Conservation (phyloP, 768 basidiomycete genomes). For the Phylloporus arenicola region DNA sequence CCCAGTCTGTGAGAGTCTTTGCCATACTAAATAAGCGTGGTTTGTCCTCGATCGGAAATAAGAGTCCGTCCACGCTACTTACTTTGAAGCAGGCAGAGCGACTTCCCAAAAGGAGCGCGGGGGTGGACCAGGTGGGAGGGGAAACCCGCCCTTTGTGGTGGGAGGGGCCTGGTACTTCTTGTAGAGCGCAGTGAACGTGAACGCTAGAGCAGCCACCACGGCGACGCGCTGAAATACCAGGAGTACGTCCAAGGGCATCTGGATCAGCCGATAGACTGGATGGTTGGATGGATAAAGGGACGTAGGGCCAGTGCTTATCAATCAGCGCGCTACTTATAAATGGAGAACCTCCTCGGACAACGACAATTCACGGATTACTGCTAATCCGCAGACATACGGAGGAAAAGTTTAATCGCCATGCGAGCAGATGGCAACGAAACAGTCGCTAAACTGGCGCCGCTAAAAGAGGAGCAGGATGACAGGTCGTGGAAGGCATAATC, state of each 20-base stretch:
- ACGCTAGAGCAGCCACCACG: not conserved
- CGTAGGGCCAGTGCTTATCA: not conserved
- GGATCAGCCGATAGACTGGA: not conserved
- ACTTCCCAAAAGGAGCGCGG: conserved; percentile 14
- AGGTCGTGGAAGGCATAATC: not conserved
- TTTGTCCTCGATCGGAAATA: not conserved
- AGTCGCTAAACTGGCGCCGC: not conserved
- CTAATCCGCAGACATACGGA: not conserved
- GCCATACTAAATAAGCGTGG: not conserved
- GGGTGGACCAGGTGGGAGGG: conserved; percentile 19
- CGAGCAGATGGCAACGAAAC: not conserved
- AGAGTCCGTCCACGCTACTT: not conserved
- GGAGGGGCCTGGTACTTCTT: conserved; percentile 1
- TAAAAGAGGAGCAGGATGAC: not conserved
- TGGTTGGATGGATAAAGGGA: not conserved
- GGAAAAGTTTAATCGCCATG: not conserved
- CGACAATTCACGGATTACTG: not conserved
- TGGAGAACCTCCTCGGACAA: not conserved
- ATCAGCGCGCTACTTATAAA: conserved; percentile 1
- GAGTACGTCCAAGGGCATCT: not conserved
- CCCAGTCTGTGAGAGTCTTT: conserved; percentile 1
- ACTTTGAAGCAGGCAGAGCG: conserved; percentile 8
- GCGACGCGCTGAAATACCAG: not conserved
- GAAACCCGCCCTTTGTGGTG: not conserved
- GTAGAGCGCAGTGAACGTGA: not conserved